phyloP scores from a whole-genome alignment of 2,329 filamentous ascomycete species.

The Xylaria sp. region DNA sequence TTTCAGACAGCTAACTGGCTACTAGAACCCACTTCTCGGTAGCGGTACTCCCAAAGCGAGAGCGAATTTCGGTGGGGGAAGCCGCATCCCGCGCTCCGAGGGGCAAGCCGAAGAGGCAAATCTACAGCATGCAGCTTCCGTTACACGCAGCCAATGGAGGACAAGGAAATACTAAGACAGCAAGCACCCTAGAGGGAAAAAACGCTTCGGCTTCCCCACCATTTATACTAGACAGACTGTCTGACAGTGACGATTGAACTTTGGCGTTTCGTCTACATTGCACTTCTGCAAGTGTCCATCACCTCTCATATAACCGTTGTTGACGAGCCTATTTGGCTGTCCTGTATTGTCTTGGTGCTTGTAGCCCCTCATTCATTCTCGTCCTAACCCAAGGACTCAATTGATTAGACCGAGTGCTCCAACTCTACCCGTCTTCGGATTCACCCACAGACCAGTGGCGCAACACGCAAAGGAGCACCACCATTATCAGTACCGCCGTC shows the following conservation, averaged over 20 bases:
- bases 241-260: neutral
- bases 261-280: neutral
- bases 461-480: neutral
- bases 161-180: constrained; percentile 19
- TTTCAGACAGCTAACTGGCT: neutral
- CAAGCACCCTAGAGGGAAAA: neutral
- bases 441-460: neutral
- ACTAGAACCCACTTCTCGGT: neutral
- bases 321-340: neutral
- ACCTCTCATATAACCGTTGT: too few relatives aligned
- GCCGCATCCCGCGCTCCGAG: constrained; percentile 29
- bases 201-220: constrained; percentile 14
- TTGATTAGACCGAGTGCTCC: neutral
- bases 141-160: constrained; percentile 25
- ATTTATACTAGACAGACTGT: neutral
- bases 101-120: constrained; percentile 23
- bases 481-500: constrained; percentile 28
- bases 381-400: neutral
- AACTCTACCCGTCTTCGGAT: too few relatives aligned
- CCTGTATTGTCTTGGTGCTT: neutral
- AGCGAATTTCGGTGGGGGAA: constrained; percentile 33
- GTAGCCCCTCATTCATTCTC: neutral
- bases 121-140: neutral
- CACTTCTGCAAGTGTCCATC: neutral
- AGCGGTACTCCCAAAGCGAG: neutral